Evolutionary conservation across 371 early-diverging fungal genomes (phyloP), one percentile per base, ranked within the genome.

Genomic region (Syncephalastrum sp.): DNA sequence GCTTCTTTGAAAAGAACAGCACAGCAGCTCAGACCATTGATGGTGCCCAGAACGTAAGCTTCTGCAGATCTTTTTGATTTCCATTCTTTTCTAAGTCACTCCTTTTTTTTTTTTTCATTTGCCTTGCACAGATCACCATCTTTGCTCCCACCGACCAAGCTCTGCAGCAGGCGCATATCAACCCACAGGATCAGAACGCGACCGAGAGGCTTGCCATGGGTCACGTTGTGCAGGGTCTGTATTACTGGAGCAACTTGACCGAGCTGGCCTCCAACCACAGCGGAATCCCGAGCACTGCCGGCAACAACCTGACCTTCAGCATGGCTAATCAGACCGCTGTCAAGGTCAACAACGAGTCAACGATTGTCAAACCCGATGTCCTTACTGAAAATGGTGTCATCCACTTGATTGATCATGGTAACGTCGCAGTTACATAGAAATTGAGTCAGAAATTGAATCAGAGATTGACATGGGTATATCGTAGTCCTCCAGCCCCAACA

Each of bases 371-470:
- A 3, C 51, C 69, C 15, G 68, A 81, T 41, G 60, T 77, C 16
- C 47, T 81, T 33, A 63, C 65, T 38, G 62, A 76, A 55, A 75
- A 75, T 47, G 82, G 82, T 50, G 77, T 81, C 7, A 67, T 81
- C 48, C 79, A 81, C 54, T 27, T 77, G 14, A 77, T 81, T 54
- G 67, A 75, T 58, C 49, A 58, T 33, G 63, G 56, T 64, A 66
- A 24, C 10, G 38, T 33, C 7, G 38, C 38, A 10, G 10, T 33
- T 33, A 10, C 38, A 33, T 33, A 12, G 21, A 21, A 12, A 33
- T 33, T 21, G 21, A 21, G 21, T 21, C 21, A 21, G 21, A 21
- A 21, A 33, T 33, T 33, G 2, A 0, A 33, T 33, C 38, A 33
- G 38, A 10, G 10, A 8, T 12, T 33, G 38, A 33, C 38, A 33